Percentiles rank a stretch among this genome's conserved stretches.
These are phyloP conservation scores for Apiospora hydei DNA, from an alignment of 2,329 filamentous ascomycete genomes.

Conservation along the genomic window DNA sequence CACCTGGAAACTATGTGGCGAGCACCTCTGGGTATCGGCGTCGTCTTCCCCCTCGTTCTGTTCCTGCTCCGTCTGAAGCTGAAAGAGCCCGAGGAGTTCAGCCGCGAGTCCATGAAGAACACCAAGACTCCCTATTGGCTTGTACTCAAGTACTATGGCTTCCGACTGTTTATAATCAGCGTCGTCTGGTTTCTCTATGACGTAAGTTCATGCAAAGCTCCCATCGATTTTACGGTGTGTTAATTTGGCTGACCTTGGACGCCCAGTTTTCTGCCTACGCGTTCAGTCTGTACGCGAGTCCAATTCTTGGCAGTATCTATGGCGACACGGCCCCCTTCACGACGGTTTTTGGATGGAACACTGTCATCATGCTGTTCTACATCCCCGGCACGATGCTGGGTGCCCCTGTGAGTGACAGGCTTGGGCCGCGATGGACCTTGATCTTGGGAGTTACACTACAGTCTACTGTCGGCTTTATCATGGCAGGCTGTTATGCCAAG, in stretches of 20 bases:
- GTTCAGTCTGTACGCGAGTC: constrained; percentile 84
- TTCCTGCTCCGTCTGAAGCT: constrained; percentile 76
- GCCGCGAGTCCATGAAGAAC: constrained; percentile 72
- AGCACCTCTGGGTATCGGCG: constrained; percentile 77
- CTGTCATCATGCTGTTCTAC: constrained; percentile 87
- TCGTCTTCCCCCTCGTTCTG: constrained; percentile 77
- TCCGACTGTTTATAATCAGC: constrained; percentile 72
- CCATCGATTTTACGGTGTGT: too few relatives aligned
- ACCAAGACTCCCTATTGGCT: constrained; percentile 62
- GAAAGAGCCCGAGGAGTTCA: constrained; percentile 81
- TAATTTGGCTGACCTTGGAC: constrained; percentile 17
- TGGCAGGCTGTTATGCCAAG: constrained; percentile 78
- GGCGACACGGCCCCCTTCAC: constrained; percentile 69
- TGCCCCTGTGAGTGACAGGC: constrained; percentile 76
- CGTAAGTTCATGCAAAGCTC: constrained; percentile 46
- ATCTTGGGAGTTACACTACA: constrained; percentile 75
- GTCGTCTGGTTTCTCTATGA: constrained; percentile 88
- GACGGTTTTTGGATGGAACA: constrained; percentile 86
- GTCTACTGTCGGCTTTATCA: constrained; percentile 83
- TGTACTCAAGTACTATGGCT: constrained; percentile 73
- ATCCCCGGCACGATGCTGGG: constrained; percentile 83
- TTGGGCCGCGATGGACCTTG: constrained; percentile 80
- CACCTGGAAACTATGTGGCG: constrained; percentile 83
- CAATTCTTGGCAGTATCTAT: constrained; percentile 73
- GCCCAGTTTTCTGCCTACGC: constrained; percentile 77